Base-by-base conservation (phyloP, 2,329 filamentous ascomycete genomes). In the Aureobasidium sp. region DNA sequence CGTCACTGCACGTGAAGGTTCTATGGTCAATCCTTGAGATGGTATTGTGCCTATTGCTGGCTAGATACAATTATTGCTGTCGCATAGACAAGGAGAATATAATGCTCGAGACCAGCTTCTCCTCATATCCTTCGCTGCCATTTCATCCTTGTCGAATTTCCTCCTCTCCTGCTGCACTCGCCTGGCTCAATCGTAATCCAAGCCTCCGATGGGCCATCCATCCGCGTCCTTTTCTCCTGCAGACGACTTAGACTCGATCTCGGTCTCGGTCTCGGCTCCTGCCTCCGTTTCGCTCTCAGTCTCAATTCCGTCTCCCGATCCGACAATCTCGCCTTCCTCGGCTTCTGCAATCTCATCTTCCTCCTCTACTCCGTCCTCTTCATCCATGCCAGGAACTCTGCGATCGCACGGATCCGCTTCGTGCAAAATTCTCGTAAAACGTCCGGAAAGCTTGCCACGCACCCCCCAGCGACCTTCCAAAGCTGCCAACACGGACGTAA, bases 171-270 rank as follows among this genome's bases (percentile, higher is more conserved):
- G 22, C 51, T 42, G 31, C 8, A 4, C 4, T 20, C 49, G 7
- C 12, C 31, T 15, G 22, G 4, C 29, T 37, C 34, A 58, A 27
- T 57, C 53, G 15, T 58, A 58, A 29, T 58, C 42, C 55, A 58
- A 48, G 15, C 42, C 55, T 39, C 55, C 55, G 31, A 58, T 31
- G 2, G 55, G 55, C 41, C 55, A 58, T 6, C 55, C 55, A 29
- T 58, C 29, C 15, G 55, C 55, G 15, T 58, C 55, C 14, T 17
- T 47, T 29, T 48, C 55, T n/a, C 15, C 31, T 45, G 17, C 41
- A 36, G 8, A 20, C 20, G 7, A 48, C 15, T 12, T 34, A 5
- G 39, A 20, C 39, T 45, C 12, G 7, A 20, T 11, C 42, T 27
- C 12, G 7, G 29, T 11, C 42, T 27, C 42, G 3, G 20, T 12